These are phyloP conservation scores for Fistulinella cinereoalba DNA, from an alignment of 1,284 basidiomycete genomes.

Conservation along the genomic window DNA sequence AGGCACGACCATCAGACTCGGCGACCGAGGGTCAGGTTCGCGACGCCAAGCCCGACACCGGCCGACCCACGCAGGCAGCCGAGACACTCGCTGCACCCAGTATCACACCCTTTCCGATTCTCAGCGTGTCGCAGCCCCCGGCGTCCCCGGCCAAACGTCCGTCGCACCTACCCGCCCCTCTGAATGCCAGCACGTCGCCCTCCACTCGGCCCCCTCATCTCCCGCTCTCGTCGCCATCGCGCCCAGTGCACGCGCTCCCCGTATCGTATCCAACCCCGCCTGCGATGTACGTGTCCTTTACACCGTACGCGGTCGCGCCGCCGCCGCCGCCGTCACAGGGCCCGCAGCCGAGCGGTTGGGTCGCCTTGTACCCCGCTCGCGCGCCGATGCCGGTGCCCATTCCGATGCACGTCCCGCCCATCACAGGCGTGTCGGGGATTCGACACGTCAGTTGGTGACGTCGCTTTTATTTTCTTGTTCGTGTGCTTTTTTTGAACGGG, in stretches of 20 bases:
- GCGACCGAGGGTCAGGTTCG: slow-evolving; percentile 2
- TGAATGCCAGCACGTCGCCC: slow-evolving; percentile 7
- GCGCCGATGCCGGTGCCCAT: slow-evolving; percentile 19
- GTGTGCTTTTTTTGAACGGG: no score
- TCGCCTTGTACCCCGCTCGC: slow-evolving; percentile 21
- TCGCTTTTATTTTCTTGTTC: no score
- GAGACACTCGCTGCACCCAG: background rate
- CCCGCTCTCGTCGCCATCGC: slow-evolving; percentile 14
- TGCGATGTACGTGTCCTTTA: slow-evolving; percentile 24
- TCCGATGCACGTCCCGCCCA: slow-evolving; percentile 15
- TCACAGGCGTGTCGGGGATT: slow-evolving; percentile 26
- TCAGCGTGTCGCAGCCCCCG: slow-evolving; percentile 11
- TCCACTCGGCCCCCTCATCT: slow-evolving; percentile 4
- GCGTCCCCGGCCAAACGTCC: no score
- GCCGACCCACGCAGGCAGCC: background rate
- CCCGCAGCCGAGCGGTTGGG: slow-evolving; percentile 18
- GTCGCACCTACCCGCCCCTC: background rate
- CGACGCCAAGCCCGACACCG: background rate
- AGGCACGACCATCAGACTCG: background rate
- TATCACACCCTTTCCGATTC: slow-evolving; percentile 26
- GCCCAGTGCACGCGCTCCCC: slow-evolving; percentile 8
- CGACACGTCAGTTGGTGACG: slow-evolving; percentile 27
- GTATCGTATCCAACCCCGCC: slow-evolving; percentile 21
- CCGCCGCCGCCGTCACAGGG: slow-evolving; percentile 11
- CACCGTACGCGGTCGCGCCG: slow-evolving; percentile 20